Percentiles rank a stretch among this genome's conserved stretches.
These are phyloP conservation scores for Alloascoidea africana DNA, from an alignment of 805 yeast species.

Conservation along the genomic window DNA sequence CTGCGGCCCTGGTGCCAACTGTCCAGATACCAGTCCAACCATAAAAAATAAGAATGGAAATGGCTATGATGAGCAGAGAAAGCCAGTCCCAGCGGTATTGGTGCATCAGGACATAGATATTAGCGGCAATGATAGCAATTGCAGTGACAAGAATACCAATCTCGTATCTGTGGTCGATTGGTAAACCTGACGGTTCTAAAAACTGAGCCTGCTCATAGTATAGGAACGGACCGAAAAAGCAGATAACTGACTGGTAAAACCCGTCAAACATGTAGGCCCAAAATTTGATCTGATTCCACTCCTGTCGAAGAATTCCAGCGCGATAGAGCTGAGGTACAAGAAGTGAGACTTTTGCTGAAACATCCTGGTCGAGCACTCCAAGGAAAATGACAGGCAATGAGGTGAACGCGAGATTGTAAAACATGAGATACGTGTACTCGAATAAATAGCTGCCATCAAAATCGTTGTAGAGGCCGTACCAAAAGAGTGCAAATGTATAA, in stretches of 20 bases:
- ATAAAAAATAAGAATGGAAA: conserved; percentile 46
- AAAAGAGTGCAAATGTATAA: conserved; percentile 58
- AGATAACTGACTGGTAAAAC: conserved; percentile 54
- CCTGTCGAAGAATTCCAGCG: conserved; percentile 55
- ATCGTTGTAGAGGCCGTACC: conserved; percentile 64
- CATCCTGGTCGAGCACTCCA: conserved; percentile 75
- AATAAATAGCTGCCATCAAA: conserved; percentile 71
- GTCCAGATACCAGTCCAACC: conserved; percentile 81
- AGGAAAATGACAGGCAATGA: conserved; percentile 67
- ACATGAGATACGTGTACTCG: conserved; percentile 69
- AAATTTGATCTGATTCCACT: conserved; percentile 58
- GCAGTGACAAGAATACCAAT: conserved; percentile 55
- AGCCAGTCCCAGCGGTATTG: conserved; percentile 79
- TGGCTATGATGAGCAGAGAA: conserved; percentile 32
- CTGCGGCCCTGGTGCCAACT: conserved; percentile 32
- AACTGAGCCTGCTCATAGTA: conserved; percentile 26
- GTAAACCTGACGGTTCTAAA: conserved; percentile 36
- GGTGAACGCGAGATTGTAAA: conserved; percentile 71
- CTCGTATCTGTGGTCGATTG: conserved; percentile 57
- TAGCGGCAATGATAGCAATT: conserved; percentile 54
- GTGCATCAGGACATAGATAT: conserved; percentile 47
- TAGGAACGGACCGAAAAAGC: conserved; percentile 63
- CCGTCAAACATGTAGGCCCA: conserved; percentile 69
- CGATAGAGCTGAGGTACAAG: conserved; percentile 64
- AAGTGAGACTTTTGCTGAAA: conserved; percentile 49